Evolutionary conservation across 345 rosid species (phyloP).

Genomic region (Salix suchowensis): DNA sequence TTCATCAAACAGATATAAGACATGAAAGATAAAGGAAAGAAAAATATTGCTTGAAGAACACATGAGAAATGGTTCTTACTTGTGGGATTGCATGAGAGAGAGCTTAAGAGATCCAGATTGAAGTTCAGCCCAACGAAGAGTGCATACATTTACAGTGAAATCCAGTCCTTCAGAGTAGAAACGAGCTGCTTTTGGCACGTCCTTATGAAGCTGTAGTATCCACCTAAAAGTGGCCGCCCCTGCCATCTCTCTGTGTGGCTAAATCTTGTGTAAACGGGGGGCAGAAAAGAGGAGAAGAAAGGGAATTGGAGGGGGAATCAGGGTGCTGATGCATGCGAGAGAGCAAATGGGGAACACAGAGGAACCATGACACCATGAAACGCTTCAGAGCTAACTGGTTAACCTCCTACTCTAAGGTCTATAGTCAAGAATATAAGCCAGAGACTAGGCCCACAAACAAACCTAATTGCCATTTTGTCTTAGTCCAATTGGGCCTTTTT

Average conservation of each 20-base stretch:
- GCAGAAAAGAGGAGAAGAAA: no score
- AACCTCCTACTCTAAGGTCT: no score
- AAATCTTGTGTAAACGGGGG: no score
- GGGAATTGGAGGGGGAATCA: not conserved
- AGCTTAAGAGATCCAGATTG: slow-evolving; percentile 83
- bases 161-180: slow-evolving; percentile 86
- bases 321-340: not conserved
- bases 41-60: no score
- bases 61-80: slow-evolving; percentile 26
- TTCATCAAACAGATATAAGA: slow-evolving; percentile 42
- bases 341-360: no score
- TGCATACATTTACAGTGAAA: slow-evolving; percentile 70
- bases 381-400: no score
- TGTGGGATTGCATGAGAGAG: slow-evolving; percentile 68
- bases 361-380: no score
- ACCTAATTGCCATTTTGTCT: no score
- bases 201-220: slow-evolving; percentile 89
- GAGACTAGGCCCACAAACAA: no score
- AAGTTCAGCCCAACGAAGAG: slow-evolving; percentile 90
- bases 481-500: no score
- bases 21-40: not conserved
- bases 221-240: slow-evolving; percentile 67
- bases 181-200: slow-evolving; percentile 80
- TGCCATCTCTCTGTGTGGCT: slow-evolving; percentile 34
- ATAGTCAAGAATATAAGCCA: no score